A percentile compares a stretch with the other conserved stretches of the same genome.
Evolutionary conservation across 169 alveolate species (phyloP).

Genomic region (Theileria equi): DNA sequence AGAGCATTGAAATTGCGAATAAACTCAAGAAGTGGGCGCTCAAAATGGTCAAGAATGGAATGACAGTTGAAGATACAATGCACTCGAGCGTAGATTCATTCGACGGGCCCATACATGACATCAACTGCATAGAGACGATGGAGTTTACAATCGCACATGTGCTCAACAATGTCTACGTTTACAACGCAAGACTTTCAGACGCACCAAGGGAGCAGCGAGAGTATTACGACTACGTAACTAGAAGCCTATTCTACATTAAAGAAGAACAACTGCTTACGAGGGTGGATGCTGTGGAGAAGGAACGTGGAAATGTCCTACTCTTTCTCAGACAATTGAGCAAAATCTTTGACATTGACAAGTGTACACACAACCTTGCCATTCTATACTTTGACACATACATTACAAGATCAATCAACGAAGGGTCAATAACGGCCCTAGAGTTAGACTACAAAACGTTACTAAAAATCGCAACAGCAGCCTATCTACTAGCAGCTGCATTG

Average conservation of each 20-base stretch:
- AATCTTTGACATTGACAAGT: slow-evolving; percentile 50
- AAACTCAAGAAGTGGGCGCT: neutral
- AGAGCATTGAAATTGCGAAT: slow-evolving; percentile 46
- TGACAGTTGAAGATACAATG: neutral
- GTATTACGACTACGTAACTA: slow-evolving; percentile 23
- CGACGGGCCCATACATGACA: neutral
- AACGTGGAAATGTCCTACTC: slow-evolving; percentile 28
- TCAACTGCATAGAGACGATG: neutral
- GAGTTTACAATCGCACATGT: neutral
- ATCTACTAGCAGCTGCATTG: slow-evolving; percentile 50
- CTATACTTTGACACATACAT: slow-evolving; percentile 46
- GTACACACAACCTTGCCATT: slow-evolving; percentile 44
- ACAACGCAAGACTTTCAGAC: slow-evolving; percentile 26
- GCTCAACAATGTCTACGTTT: slow-evolving; percentile 7
- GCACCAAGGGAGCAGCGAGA: slow-evolving; percentile 36
- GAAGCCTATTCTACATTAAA: slow-evolving; percentile 10
- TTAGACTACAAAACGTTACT: slow-evolving; percentile 9
- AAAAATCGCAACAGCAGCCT: slow-evolving; percentile 47
- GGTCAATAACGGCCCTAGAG: neutral
- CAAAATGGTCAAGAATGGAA: neutral
- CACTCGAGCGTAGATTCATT: neutral
- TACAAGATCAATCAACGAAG: neutral
- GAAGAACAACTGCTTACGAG: slow-evolving; percentile 31
- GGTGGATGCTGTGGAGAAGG: neutral
- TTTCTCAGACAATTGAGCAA: slow-evolving; percentile 24